These are phyloP conservation scores for Periconia digitata DNA, from an alignment of 2,329 filamentous ascomycete genomes.

Conservation along the genomic window DNA sequence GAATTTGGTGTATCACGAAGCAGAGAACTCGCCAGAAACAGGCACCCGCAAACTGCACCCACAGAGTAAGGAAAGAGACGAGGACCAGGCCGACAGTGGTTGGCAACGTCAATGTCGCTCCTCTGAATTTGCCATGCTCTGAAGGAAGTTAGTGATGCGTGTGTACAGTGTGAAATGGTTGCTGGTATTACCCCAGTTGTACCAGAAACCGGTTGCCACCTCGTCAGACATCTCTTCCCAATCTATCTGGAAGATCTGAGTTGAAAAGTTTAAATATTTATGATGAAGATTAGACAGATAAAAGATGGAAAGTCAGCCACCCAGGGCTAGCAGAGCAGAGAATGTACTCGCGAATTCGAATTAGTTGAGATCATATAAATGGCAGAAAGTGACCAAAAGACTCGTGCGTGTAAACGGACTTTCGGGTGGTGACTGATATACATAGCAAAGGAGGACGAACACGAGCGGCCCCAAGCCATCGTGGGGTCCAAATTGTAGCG, in stretches of 20 bases:
- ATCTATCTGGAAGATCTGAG: too few relatives aligned
- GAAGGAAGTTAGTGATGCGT: neutral
- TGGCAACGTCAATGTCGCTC: slow-evolving; percentile 21
- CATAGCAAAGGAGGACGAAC: neutral
- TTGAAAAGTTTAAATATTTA: too few relatives aligned
- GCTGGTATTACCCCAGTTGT: slow-evolving; percentile 14
- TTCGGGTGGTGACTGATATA: too few relatives aligned
- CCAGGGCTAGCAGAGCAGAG: neutral
- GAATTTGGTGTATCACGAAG: slow-evolving; percentile 21
- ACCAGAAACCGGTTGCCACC: slow-evolving; percentile 18
- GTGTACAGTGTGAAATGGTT: neutral
- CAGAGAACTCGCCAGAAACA: slow-evolving; percentile 24
- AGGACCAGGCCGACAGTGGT: slow-evolving; percentile 15
- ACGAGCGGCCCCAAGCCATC: neutral
- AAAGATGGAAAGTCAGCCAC: neutral
- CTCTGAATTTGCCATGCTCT: slow-evolving; percentile 16
- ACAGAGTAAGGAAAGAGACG: slow-evolving; percentile 23
- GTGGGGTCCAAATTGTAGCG: neutral
- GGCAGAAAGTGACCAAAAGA: too few relatives aligned
- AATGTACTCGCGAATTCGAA: too few relatives aligned
- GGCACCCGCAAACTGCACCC: slow-evolving; percentile 20
- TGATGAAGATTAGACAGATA: too few relatives aligned
- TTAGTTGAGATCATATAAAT: too few relatives aligned
- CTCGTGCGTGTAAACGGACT: too few relatives aligned
- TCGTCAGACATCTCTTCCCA: slow-evolving; percentile 3